phyloP scores from a whole-genome alignment of 495 filamentous ascomycete genomes.

The Chaetomium cochliodes region DNA sequence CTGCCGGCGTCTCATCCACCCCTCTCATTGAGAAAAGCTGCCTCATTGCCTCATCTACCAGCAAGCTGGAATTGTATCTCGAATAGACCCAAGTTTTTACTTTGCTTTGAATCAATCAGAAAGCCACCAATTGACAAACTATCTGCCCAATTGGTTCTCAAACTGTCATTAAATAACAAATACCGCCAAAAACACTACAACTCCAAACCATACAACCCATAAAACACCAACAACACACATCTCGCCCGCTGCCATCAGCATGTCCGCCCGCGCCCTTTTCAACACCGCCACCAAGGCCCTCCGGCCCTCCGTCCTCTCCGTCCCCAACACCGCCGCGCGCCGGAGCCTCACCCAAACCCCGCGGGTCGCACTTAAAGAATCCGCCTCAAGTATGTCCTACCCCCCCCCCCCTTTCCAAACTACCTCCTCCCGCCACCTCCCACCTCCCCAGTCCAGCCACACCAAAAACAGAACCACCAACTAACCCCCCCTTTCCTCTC shows the following conservation, averaged over 20 bases:
- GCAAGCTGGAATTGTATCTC: not conserved
- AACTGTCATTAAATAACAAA: not conserved
- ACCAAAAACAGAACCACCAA: too few species aligned
- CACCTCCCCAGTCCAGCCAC: not conserved
- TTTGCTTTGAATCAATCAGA: not conserved
- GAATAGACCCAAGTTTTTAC: not conserved
- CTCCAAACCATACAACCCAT: not conserved
- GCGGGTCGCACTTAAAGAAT: constrained; percentile 15
- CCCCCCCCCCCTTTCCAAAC: too few species aligned
- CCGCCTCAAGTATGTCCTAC: constrained; percentile 10
- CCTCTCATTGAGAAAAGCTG: constrained; percentile 3
- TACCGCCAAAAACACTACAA: not conserved
- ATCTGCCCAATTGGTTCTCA: not conserved
- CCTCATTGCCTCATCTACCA: not conserved
- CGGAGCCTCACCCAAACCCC: constrained; percentile 11
- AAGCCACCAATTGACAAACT: constrained; percentile 2
- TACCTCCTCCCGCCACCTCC: not conserved
- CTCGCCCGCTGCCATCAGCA: not conserved
- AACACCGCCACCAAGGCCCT: constrained; percentile 13
- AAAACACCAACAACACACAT: constrained; percentile 1
- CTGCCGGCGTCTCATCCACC: not conserved
- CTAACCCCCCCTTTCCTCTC: not conserved
- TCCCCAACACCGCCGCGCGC: constrained; percentile 2
- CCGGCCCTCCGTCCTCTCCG: constrained; percentile 9
- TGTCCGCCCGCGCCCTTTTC: constrained; percentile 17